Evolutionary conservation across 148 eudicot genomes (phyloP), one percentile per base, ranked within the genome.

Genomic region (Chenopodium suecicum): DNA sequence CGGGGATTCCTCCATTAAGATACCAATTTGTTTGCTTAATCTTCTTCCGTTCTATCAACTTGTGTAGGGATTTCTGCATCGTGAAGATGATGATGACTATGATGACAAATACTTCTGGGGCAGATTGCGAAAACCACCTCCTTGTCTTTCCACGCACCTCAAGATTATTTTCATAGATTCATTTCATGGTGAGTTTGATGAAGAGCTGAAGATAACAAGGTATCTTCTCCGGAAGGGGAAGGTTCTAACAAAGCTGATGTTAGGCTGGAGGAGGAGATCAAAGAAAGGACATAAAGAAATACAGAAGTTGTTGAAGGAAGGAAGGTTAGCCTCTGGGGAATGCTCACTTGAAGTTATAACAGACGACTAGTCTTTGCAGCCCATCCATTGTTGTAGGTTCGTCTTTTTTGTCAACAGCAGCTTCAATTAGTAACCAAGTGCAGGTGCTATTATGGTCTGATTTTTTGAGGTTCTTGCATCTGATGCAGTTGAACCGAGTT

Each of bases 41-140:
- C 25, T 13, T 13, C 41, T 19, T 29, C 56, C 25, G 2, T 44
- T 12, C 12, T 17, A 2, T 8, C 9, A 25, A 66, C 48, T 47
- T 66, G 37, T 10, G 0, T 37, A 78, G 44, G 44, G 44, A 78
- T n/a, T 78, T 23, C 1, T 46, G 17, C 41, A 23, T 64, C 41
- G 37, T 34, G 7, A 7, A 37, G 7, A 37, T 46, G 37, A 78
- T 44, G 46, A 5, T 27, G 46, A 78, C 44, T 48, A 46, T 29
- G 63, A 29, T 7, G 64, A 67, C 47, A 69, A 50, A 44, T 68
- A 52, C 66, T 79, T 79, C n/a, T 79, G 81, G 81, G 67, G 81
- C 46, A 19, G 17, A 31, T 16, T 48, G 74, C 74, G 29, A 50
- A 50, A 50, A 20, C 3, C 74, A 2, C 74, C 81, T 17, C 12